Evolutionary conservation across 129 eudicot genomes (phyloP).

Genomic region (Tanacetum coccineum): DNA sequence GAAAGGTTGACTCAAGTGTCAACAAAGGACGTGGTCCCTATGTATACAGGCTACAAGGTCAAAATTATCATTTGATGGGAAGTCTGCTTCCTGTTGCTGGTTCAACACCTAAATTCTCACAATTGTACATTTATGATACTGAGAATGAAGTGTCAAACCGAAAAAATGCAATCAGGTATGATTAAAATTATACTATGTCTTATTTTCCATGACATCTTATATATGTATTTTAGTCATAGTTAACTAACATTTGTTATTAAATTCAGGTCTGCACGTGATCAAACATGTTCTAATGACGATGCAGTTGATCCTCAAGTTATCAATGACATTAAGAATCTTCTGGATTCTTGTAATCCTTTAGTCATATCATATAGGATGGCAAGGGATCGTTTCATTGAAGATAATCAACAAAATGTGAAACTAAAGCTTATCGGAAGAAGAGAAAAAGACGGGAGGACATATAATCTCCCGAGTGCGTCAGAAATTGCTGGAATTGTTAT

Average conservation of each 20-base stretch:
- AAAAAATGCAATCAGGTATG: neutral
- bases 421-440: too few species aligned
- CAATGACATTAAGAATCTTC: neutral
- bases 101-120: neutral
- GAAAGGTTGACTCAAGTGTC: neutral
- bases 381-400: neutral
- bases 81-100: neutral
- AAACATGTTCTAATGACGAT: neutral
- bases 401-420: too few species aligned
- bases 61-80: neutral
- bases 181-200: neutral
- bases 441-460: too few species aligned
- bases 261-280: neutral
- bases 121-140: neutral
- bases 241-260: neutral
- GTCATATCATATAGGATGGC: neutral
- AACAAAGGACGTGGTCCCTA: neutral
- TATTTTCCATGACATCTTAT: neutral
- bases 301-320: neutral
- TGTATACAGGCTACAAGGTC: neutral
- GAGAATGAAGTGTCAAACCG: neutral
- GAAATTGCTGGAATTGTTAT: too few species aligned
- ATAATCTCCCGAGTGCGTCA: too few species aligned
- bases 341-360: neutral
- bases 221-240: neutral